Evolutionary conservation across 257 asterid genomes (phyloP), one percentile per base, ranked within the genome.

Genomic region (Verbena officinalis): DNA sequence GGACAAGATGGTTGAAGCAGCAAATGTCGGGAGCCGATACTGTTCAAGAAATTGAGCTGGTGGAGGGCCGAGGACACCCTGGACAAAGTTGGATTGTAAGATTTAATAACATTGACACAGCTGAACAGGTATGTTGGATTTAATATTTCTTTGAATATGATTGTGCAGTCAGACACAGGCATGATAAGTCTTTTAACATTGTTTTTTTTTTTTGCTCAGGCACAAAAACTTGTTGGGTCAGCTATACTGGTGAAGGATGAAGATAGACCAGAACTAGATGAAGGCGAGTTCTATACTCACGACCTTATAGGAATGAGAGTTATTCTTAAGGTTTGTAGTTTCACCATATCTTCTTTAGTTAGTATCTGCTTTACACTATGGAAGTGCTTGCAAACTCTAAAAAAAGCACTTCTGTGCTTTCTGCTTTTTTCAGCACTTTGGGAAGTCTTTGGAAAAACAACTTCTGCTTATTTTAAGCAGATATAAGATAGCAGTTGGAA

Each of bases 231-330:
- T 66, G 89, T 92, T 64, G 98, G 98, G 48, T 87, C 98, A 24
- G 64, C 88, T n/a, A 64, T 92, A 74, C 67, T 92, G 84, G 96
- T 87, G 64, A 70, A 67, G 42, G 86, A 89, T 64, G 84, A 85
- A 60, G 91, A 89, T 77, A 82, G 97, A 76, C 98, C 97, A 19
- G 71, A 40, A 44, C 73, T 92, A 72, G 95, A 89, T 50, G 97
- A 92, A 75, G 97, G 87, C 73, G 98, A 92, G 72, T 85, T 87
- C 76, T 92, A 92, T 65, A 82, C 95, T 19, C 73, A 59, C 68
- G 98, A 92, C 62, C 96, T 92, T 60, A 79, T 92, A 77, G 98
- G 98, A 71, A 87, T 92, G 98, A 71, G 15, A 62, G 87, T 92
- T 64, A 70, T 82, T 72, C 90, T 87, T 52, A 82, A 92, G 98